Evolutionary conservation across 2,329 filamentous ascomycete genomes (phyloP), one percentile per base, ranked within the genome.

Genomic region (Cordyceps pruinosa): DNA sequence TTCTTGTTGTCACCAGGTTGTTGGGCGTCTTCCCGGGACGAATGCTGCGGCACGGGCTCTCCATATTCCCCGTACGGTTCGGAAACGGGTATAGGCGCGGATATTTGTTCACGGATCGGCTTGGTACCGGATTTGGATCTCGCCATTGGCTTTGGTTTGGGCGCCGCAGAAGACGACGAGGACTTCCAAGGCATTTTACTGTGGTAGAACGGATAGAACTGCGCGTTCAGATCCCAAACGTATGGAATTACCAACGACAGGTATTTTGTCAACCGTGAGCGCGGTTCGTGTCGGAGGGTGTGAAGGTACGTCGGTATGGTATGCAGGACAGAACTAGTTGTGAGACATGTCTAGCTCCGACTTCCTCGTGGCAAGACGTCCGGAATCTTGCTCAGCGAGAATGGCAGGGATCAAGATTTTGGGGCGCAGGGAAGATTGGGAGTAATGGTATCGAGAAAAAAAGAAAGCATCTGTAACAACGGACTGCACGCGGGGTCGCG

Each of bases 71-170:
- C 78, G 58, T 73, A 61, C 8, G 72, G 65, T 57, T 68, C 71
- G 19, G 72, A 67, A 23, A 86, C 78, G 2, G 82, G 82, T 48
- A 86, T 85, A 15, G 84, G 84, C 7, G 75, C 77, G 30, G 82
- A 85, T 60, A 86, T 85, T 62, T 77, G 80, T 60, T 82, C 82
- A 39, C 83, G 78, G 60, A 85, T 79, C 34, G 78, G 77, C 62
- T 74, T 70, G 42, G 23, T 23, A n/a, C 23, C 44, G 4, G 32
- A 17, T 23, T 55, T 55, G 17, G 52, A 30, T 23, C 13, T 45
- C 15, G 25, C 23, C 44, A 55, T 55, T 23, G 52, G n/a, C 25
- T 41, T 55, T 39, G 23, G 28, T 30, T 34, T 41, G n/a, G 17
- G 42, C 10, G 52, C 28, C 12, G 15, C 34, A 23, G 52, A 30